These are phyloP conservation scores for Aphanocladium album DNA, from an alignment of 2,329 filamentous ascomycete genomes.

Conservation along the genomic window DNA sequence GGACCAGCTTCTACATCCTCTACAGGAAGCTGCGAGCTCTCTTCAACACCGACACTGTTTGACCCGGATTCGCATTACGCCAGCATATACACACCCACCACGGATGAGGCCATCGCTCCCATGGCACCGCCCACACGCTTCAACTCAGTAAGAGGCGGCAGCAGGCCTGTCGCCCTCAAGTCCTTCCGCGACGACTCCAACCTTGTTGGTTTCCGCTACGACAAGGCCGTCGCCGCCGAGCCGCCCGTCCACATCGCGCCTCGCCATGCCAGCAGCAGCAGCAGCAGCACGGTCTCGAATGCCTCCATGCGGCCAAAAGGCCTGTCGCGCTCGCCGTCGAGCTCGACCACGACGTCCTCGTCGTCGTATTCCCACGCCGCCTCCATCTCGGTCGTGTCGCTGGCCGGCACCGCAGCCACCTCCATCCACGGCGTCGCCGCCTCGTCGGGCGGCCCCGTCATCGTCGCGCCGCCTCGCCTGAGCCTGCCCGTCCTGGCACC, in stretches of 20 bases:
- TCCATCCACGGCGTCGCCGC: conserved; percentile 3
- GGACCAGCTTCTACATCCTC: no score
- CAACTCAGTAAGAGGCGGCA: neutral
- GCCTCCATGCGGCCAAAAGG: conserved; percentile 16
- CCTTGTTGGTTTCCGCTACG: conserved; percentile 55
- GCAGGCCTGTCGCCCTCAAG: conserved; percentile 29
- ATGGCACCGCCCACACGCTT: conserved; percentile 6
- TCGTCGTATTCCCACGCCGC: conserved; percentile 19
- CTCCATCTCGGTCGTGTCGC: conserved; percentile 12
- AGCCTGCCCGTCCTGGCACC: conserved; percentile 31
- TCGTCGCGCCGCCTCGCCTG: conserved; percentile 24
- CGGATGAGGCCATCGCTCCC: neutral
- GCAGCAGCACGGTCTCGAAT: conserved; percentile 18
- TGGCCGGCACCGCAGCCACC: conserved; percentile 13
- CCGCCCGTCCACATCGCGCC: conserved; percentile 51
- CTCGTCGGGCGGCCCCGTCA: conserved; percentile 21
- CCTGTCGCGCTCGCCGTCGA: conserved; percentile 16
- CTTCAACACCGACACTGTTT: neutral
- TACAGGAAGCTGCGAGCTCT: no score
- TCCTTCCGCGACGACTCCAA: conserved; percentile 43
- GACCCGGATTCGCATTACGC: neutral
- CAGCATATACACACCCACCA: neutral
- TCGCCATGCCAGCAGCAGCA: conserved; percentile 33
- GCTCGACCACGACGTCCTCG: conserved; percentile 21
- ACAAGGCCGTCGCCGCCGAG: conserved; percentile 53